These are phyloP conservation scores for Solanum okadae DNA, from an alignment of 257 asterid species.

Conservation along the genomic window DNA sequence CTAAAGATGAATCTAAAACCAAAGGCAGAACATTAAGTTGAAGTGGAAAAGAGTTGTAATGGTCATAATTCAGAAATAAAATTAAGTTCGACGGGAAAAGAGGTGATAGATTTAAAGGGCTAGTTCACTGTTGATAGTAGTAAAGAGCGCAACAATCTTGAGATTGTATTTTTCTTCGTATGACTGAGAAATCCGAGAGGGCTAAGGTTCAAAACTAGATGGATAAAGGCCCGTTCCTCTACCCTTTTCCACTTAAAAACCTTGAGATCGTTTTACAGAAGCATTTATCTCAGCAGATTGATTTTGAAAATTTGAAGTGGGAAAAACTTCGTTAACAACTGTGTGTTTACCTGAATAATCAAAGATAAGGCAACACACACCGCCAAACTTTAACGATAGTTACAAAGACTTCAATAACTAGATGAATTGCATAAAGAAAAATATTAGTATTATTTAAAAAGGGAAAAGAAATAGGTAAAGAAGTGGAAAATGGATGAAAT, in stretches of 20 bases:
- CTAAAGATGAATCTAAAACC: not conserved
- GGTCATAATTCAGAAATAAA: not conserved
- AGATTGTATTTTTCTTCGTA: not conserved
- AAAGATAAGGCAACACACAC: not conserved
- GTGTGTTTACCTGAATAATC: not conserved
- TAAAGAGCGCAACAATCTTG: not conserved
- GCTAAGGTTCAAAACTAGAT: not conserved
- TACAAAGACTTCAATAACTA: not conserved
- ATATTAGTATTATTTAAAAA: not conserved
- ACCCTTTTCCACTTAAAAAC: not conserved
- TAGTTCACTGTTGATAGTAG: not conserved
- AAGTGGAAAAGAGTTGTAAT: not conserved
- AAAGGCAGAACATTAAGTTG: not conserved
- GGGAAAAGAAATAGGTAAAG: not conserved
- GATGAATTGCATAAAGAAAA: not conserved
- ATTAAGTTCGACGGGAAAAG: not conserved
- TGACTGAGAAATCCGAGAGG: not conserved
- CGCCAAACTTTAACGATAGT: not conserved
- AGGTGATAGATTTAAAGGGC: not conserved
- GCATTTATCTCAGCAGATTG: not conserved
- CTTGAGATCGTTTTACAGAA: not conserved
- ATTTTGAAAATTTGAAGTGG: not conserved
- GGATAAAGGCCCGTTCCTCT: not conserved
- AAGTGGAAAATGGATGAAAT: not conserved
- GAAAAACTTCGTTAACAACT: not conserved